These are phyloP conservation scores for Mycosphaerella sp. DNA, from an alignment of 2,329 filamentous ascomycete genomes.

Conservation along the genomic window DNA sequence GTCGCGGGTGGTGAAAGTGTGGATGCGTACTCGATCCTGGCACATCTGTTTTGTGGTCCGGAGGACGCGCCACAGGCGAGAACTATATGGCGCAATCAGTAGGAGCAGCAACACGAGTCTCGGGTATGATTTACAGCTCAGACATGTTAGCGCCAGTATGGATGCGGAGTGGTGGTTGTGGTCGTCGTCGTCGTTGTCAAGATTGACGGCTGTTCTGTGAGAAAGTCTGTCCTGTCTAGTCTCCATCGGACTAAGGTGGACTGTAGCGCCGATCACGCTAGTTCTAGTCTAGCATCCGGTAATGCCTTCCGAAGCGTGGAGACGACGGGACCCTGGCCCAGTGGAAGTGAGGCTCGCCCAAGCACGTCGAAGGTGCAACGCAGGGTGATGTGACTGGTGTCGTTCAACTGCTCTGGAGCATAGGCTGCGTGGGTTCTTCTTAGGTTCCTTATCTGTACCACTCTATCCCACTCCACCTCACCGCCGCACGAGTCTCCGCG, in stretches of 20 bases:
- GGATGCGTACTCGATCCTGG: conserved; percentile 63
- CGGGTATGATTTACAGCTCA: conserved; percentile 20
- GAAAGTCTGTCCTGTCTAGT: background rate
- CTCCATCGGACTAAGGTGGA: no score
- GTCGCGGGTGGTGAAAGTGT: background rate
- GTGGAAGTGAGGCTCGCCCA: background rate
- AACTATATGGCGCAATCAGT: conserved; percentile 26
- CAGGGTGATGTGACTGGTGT: no score
- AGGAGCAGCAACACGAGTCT: background rate
- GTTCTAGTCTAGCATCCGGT: background rate
- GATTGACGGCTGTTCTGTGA: background rate
- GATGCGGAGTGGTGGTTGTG: background rate
- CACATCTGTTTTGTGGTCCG: conserved; percentile 94
- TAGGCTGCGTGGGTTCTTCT: no score
- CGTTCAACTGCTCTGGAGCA: no score
- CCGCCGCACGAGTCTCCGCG: no score
- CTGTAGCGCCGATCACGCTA: background rate
- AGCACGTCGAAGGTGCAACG: no score
- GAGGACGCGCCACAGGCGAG: conserved; percentile 87
- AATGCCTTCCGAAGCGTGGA: background rate
- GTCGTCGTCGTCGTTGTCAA: background rate
- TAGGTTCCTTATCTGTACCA: no score
- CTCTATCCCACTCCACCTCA: no score
- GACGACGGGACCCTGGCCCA: background rate
- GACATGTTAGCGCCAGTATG: conserved; percentile 29